Evolutionary conservation across 1,139 yeast genomes (phyloP).

Genomic region (Candida neerlandica): DNA sequence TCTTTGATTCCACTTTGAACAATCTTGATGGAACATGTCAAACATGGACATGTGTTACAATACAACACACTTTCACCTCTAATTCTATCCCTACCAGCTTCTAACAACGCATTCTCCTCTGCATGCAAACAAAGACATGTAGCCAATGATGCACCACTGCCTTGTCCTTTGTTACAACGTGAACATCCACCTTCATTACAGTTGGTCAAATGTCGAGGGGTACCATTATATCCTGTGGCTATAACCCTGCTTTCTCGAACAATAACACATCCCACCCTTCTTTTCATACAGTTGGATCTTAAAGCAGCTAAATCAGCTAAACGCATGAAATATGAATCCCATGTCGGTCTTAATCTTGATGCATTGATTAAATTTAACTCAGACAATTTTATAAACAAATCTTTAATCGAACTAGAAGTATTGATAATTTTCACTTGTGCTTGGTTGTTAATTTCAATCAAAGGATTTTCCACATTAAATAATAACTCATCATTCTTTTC

Average conservation of each 20-base stretch:
- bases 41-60: conserved; percentile 96
- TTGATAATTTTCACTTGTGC: conserved; percentile 68
- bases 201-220: conserved; percentile 83
- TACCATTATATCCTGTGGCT: conserved; percentile 97
- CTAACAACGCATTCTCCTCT: conserved; percentile 92
- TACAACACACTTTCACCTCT: conserved; percentile 63
- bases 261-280: conserved; percentile 94
- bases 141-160: conserved; percentile 60
- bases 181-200: conserved; percentile 96
- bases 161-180: conserved; percentile 75
- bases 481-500: conserved; percentile 46
- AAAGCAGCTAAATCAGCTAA: conserved; percentile 91
- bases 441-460: conserved; percentile 54
- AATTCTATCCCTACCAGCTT: conserved; percentile 89
- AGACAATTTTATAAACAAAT: conserved; percentile 53
- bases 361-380: conserved; percentile 56
- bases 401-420: conserved; percentile 49
- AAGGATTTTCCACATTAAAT: conserved; percentile 37
- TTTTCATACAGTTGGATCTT: conserved; percentile 93
- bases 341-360: conserved; percentile 80
- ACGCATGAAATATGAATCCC: conserved; percentile 96
- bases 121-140: conserved; percentile 96
- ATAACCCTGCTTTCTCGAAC: conserved; percentile 84
- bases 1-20: conserved; percentile 90
- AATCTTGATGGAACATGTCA: conserved; percentile 92